Conservation (phyloP, 1,284 basidiomycete species). For the Neolentinus lepideus region DNA sequence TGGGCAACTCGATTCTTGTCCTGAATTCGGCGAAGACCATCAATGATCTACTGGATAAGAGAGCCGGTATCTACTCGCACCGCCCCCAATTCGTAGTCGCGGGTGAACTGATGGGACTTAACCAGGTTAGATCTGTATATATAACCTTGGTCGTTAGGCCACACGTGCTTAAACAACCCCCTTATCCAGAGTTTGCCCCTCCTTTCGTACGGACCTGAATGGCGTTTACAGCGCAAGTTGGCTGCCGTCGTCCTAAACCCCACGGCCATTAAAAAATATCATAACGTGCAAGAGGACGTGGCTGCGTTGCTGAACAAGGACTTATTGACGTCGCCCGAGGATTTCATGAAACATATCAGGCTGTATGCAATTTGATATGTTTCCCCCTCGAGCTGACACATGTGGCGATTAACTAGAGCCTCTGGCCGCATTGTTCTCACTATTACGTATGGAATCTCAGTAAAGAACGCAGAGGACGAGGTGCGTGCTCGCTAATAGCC, state of each 20-base stretch:
- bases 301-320: slow-evolving; percentile 9
- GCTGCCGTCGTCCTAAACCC: slow-evolving; percentile 16
- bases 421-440: slow-evolving; percentile 17
- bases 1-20: slow-evolving; percentile 3
- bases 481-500: slow-evolving; percentile 6
- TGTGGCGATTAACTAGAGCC: slow-evolving; percentile 10
- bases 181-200: slow-evolving; percentile 17
- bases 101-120: slow-evolving; percentile 6
- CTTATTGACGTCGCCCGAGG: slow-evolving; percentile 13
- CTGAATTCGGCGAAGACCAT: slow-evolving; percentile 4
- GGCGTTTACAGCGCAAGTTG: slow-evolving; percentile 19
- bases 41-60: slow-evolving; percentile 8
- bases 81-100: slow-evolving; percentile 6
- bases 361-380: slow-evolving; percentile 11
- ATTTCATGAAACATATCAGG: slow-evolving; percentile 18
- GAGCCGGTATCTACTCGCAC: slow-evolving; percentile 6
- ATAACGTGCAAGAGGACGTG: slow-evolving; percentile 15
- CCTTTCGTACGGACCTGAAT: slow-evolving; percentile 16
- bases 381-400: background rate
- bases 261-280: slow-evolving; percentile 17
- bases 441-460: slow-evolving; percentile 20
- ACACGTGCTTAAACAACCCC: background rate
- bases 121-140: background rate
- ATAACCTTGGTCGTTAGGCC: too few relatives aligned
- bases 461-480: slow-evolving; percentile 12